Evolutionary conservation across 208 protist species (phyloP), one percentile per base, ranked within the genome.

Genomic region (Crithidia thermophila): DNA sequence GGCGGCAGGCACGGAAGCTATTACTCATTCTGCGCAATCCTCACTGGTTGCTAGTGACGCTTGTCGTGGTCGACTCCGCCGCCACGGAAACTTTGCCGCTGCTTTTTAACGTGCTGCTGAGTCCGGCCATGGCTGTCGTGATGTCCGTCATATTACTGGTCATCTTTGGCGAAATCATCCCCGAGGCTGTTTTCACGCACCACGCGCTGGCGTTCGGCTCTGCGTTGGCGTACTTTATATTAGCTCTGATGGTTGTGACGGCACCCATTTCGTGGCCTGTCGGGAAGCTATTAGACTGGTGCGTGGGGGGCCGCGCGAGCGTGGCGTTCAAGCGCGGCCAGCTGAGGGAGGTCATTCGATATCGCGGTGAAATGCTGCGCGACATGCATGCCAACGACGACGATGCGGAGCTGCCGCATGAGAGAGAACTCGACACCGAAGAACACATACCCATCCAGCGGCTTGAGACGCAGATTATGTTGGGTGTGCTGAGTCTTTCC

Each of bases 141-240:
- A 23, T 81, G n/a, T 90, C 85, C 10, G 82, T 90, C 14, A 65
- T 75, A 16, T 49, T 88, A 31, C 80, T 85, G 9, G 74, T 94
- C 9, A 31, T 92, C 5, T 92, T 87, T 46, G 72, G 85, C 20
- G 88, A 94, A 69, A 89, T 94, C 23, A 82, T 94, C 11, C 88
- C 88, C 1, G 83, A 94, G 62, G 82, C 85, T 2, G 23, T 89
- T 14, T 92, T 90, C 64, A 84, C 85, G 60, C 82, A 82, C 36
- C 67, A 92, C 55, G 75, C 79, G 20, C 62, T 94, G 21, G 60
- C 67, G 23, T 47, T 92, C 0, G 58, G 78, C 21, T 81, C 81
- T 23, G 57, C 72, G 4, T 50, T 94, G 39, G 71, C 78, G 2
- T 79, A 79, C 18, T 56, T 87, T 25, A 72, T 94, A 14, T 57